Evolutionary conservation across 2,329 filamentous ascomycete genomes (phyloP).

Genomic region (Colletotrichum euphorbiae): DNA sequence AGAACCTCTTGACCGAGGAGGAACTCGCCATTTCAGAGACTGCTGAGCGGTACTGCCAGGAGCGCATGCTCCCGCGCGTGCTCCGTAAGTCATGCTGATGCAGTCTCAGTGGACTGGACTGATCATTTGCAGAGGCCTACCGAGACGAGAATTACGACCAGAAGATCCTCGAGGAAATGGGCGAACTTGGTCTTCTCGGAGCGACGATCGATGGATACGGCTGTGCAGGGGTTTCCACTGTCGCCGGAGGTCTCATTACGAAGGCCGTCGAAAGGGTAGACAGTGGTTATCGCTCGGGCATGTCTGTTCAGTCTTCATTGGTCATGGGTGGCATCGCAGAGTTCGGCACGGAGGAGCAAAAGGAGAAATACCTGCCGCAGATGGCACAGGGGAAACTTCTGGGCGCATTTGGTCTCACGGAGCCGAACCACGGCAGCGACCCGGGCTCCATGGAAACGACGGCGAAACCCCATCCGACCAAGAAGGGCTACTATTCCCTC

Average conservation of each 20-base stretch:
- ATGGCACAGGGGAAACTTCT: constrained; percentile 87
- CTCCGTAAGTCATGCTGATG: constrained; percentile 70
- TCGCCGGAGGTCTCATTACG: constrained; percentile 90
- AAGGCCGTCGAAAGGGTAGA: constrained; percentile 91
- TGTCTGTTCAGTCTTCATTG: constrained; percentile 94
- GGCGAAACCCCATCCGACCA: constrained; percentile 85
- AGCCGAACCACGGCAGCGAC: constrained; percentile 93
- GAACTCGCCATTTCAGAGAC: constrained; percentile 91
- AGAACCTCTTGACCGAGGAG: constrained; percentile 86
- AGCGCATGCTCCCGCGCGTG: constrained; percentile 85
- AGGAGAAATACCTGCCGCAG: constrained; percentile 82
- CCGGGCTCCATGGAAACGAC: constrained; percentile 91
- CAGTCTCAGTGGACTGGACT: constrained; percentile 4
- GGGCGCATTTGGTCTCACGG: constrained; percentile 89
- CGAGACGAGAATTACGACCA: constrained; percentile 87
- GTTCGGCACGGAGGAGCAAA: constrained; percentile 87
- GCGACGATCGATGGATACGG: constrained; percentile 89
- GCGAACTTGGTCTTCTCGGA: constrained; percentile 87
- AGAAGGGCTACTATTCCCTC: constrained; percentile 83
- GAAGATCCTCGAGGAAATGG: constrained; percentile 91
- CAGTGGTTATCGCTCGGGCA: constrained; percentile 90
- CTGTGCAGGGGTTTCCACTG: constrained; percentile 87
- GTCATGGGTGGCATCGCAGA: constrained; percentile 93
- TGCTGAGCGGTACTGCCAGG: constrained; percentile 93
- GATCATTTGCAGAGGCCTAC: constrained; percentile 74